Evolutionary conservation across 1,139 yeast genomes (phyloP), one percentile per base, ranked within the genome.

Genomic region (Geotrichum candidum): DNA sequence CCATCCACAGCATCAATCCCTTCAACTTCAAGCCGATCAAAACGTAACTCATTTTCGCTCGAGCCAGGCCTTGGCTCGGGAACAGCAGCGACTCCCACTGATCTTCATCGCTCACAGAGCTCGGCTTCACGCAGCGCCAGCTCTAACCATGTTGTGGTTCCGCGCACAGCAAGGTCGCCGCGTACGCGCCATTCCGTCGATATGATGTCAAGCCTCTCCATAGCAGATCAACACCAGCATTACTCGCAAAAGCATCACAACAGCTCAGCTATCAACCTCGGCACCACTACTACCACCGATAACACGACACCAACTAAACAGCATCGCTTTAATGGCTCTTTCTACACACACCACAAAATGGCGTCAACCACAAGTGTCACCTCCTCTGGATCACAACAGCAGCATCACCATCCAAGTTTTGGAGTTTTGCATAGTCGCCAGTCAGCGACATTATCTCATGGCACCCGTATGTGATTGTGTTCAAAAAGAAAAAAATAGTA

Each of bases 361-460:
- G 50, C 33, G 18, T 38, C 56, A 25, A 33, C 55, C 11, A 18
- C 29, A 38, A 53, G 46, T 18, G 27, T 53, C 15, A n/a, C 27
- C 18, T 31, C 31, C 22, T 10, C 4, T 27, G 38, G 23, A 51
- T 27, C 53, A 25, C 53, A 51, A n/a, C 53, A n/a, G 13, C 18
- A 22, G n/a, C 53, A 11, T 27, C 54, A 15, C 38, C 38, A 18
- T 54, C 56, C n/a, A 41, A 50, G 35, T 10, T 54, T 54, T 54
- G 56, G 56, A 3, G 27, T 54, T 33, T 31, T 54, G 25, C 56
- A 54, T 15, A 54, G 56, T 45, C 56, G 56, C 15, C 56, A 54
- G 13, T 23, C 56, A 13, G 45, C 45, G 4, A 35, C 33, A 25
- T 25, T 50, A 51, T 25, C 56, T 48, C 25, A 52, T 27, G 33